Conservation (phyloP, 345 rosid genomes). For the Abelmoschus esculentus region DNA sequence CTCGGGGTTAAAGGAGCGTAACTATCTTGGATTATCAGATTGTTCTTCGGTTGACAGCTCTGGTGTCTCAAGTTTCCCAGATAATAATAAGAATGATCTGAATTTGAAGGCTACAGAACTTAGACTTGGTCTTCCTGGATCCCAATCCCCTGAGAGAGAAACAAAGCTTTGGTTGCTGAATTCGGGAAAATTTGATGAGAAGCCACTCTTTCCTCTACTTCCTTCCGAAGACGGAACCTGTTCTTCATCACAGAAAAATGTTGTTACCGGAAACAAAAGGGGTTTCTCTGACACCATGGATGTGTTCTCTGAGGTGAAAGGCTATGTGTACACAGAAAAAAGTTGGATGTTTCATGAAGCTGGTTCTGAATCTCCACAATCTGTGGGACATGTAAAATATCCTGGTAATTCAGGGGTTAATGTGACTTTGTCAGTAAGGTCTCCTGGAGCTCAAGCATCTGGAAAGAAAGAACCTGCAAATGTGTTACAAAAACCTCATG, state of each 20-base stretch:
- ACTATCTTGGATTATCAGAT: slow-evolving; percentile 65
- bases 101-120: not conserved
- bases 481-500: not conserved
- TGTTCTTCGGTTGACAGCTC: slow-evolving; percentile 79
- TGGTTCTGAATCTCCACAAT: slow-evolving; percentile 12
- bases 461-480: not conserved
- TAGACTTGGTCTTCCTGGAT: not conserved
- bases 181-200: slow-evolving; percentile 54
- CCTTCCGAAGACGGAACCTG: slow-evolving; percentile 22
- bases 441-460: slow-evolving; percentile 13
- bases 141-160: slow-evolving; percentile 54
- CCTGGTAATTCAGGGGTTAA: slow-evolving; percentile 41
- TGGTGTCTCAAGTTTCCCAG: slow-evolving; percentile 36
- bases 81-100: slow-evolving; percentile 37
- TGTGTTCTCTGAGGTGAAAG: slow-evolving; percentile 32
- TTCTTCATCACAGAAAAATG: not conserved
- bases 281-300: not conserved
- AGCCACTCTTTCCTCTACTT: slow-evolving; percentile 60
- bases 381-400: slow-evolving; percentile 33
- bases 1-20: slow-evolving; percentile 34
- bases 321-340: not conserved
- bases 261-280: not conserved
- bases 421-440: slow-evolving; percentile 34
- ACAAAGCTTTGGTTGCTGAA: slow-evolving; percentile 33
- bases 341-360: not conserved